Conservation (phyloP, 495 filamentous ascomycete genomes). For the Aspergillus sparsus region DNA sequence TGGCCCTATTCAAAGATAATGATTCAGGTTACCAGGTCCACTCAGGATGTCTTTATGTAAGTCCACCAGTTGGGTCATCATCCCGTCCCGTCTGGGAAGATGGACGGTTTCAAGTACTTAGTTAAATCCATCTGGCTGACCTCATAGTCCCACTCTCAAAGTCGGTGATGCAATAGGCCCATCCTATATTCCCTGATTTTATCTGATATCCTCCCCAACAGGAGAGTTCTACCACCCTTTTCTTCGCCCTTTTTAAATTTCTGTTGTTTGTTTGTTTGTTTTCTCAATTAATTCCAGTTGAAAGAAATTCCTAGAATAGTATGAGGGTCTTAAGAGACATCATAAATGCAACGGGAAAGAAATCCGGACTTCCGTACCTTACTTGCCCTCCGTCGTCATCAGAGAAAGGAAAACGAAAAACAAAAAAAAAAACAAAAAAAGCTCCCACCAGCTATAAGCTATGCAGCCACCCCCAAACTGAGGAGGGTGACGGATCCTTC, state of each 20-base stretch:
- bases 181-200: too few species aligned
- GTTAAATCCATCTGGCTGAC: too few species aligned
- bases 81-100: too few species aligned
- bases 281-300: too few species aligned
- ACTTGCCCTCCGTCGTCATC: not conserved
- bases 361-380: not conserved
- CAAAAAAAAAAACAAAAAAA: not conserved
- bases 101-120: too few species aligned
- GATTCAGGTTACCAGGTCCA: not conserved
- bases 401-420: too few species aligned
- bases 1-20: not conserved
- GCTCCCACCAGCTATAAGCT: not conserved
- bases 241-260: too few species aligned
- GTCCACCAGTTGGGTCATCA: not conserved
- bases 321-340: not conserved
- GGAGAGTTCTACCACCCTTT: too few species aligned
- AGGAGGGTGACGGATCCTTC: constrained; percentile 2
- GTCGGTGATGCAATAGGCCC: too few species aligned
- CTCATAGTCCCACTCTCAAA: too few species aligned
- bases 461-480: not conserved
- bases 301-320: not conserved
- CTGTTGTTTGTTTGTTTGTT: too few species aligned
- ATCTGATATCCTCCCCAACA: too few species aligned
- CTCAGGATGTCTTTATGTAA: constrained; percentile 3
- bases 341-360: not conserved